Conservation (phyloP, 1,284 basidiomycete species). For the Leccinum ponderosum region DNA sequence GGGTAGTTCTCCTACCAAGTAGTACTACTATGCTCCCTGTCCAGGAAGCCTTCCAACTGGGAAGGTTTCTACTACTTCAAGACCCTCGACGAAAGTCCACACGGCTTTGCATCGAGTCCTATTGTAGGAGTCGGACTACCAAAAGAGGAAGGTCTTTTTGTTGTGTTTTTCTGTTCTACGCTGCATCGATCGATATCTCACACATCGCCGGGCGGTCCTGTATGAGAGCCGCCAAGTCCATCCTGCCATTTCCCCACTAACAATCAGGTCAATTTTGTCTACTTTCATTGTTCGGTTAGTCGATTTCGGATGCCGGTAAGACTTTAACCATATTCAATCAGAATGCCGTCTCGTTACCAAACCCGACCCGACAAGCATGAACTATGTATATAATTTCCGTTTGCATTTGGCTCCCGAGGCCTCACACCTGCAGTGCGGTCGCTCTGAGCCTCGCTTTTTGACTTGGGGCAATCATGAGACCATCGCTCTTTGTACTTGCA, state of each 20-base stretch:
- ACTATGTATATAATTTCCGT: background rate
- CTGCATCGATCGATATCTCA: background rate
- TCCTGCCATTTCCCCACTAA: background rate
- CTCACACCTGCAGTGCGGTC: background rate
- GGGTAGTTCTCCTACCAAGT: no score
- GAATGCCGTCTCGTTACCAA: background rate
- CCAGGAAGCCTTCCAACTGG: no score
- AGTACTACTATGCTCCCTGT: no score
- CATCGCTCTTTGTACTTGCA: slow-evolving; percentile 4
- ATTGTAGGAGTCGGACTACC: no score
- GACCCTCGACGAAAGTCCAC: no score
- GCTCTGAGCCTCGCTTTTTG: background rate
- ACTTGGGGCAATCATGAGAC: background rate
- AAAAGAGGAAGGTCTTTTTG: no score
- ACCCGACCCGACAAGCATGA: background rate
- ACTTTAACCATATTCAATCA: background rate
- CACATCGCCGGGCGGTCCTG: background rate
- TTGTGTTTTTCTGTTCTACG: no score
- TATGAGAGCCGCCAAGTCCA: background rate
- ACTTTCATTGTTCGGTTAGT: background rate
- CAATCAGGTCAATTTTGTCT: background rate
- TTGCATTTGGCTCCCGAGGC: background rate
- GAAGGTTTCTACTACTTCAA: no score
- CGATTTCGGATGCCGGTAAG: background rate
- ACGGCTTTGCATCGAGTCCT: no score